Evolutionary conservation across 108 stramenopile species (phyloP).

Genomic region (Nitzschia putrida): DNA sequence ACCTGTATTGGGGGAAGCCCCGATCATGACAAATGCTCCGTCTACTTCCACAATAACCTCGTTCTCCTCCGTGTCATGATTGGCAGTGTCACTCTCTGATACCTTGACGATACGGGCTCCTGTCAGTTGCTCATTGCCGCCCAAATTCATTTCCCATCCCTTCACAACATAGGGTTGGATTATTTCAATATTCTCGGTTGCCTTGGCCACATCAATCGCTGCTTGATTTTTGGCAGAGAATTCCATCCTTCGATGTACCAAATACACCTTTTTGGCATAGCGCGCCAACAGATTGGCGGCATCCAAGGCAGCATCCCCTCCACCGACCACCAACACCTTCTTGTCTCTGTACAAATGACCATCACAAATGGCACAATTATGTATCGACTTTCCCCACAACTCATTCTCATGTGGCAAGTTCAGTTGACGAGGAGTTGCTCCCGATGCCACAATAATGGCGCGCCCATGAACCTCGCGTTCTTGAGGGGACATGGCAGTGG

Average conservation of each 20-base stretch:
- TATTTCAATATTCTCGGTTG: slow-evolving; percentile 44
- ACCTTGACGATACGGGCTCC: slow-evolving; percentile 16
- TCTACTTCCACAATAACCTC: slow-evolving; percentile 8
- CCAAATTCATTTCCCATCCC: slow-evolving; percentile 23
- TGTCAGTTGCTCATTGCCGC: slow-evolving; percentile 7
- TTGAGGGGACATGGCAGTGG: not conserved
- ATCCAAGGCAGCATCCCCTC: slow-evolving; percentile 92
- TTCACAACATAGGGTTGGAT: slow-evolving; percentile 38
- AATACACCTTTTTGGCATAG: slow-evolving; percentile 69
- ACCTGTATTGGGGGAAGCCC: slow-evolving; percentile 84
- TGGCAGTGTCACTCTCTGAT: not conserved
- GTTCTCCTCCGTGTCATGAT: slow-evolving; percentile 7
- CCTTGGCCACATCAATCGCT: slow-evolving; percentile 51
- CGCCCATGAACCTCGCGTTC: slow-evolving; percentile 18
- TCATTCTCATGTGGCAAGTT: slow-evolving; percentile 69
- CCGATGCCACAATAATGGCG: slow-evolving; percentile 77
- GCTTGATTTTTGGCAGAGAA: slow-evolving; percentile 70
- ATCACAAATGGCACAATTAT: slow-evolving; percentile 92
- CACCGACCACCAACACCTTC: slow-evolving; percentile 90
- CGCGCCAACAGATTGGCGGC: slow-evolving; percentile 83
- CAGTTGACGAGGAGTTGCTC: slow-evolving; percentile 82
- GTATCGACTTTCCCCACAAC: slow-evolving; percentile 74
- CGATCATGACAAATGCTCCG: slow-evolving; percentile 90
- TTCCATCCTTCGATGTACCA: slow-evolving; percentile 82
- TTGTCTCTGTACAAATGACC: slow-evolving; percentile 73